Conservation (phyloP, 148 eudicot species). For the Rhododendron ferrugineum region DNA sequence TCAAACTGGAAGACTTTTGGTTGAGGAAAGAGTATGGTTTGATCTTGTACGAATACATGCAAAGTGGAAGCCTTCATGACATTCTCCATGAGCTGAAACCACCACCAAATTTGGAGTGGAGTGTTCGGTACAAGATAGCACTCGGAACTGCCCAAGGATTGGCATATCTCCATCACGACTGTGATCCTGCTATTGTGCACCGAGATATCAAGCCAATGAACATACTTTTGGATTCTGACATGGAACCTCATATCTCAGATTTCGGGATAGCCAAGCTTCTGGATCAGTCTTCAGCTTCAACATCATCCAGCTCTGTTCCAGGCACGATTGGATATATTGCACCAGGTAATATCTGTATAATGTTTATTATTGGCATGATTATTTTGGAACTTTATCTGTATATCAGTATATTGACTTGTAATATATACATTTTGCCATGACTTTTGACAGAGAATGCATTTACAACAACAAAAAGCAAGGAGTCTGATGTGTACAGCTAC, state of each 20-base stretch:
- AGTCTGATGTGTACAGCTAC: slow-evolving; percentile 80
- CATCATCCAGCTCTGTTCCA: slow-evolving; percentile 34
- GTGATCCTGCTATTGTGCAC: slow-evolving; percentile 69
- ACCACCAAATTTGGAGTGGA: slow-evolving; percentile 43
- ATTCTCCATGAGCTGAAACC: slow-evolving; percentile 42
- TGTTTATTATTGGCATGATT: neutral
- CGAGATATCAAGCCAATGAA: slow-evolving; percentile 77
- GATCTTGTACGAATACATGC: slow-evolving; percentile 62
- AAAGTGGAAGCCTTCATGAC: slow-evolving; percentile 77
- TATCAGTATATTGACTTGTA: neutral
- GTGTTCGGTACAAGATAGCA: slow-evolving; percentile 53
- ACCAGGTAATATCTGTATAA: slow-evolving; percentile 54
- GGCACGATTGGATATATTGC: slow-evolving; percentile 90
- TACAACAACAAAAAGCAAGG: slow-evolving; percentile 41
- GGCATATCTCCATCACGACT: slow-evolving; percentile 75
- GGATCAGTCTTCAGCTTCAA: slow-evolving; percentile 39
- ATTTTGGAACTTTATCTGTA: neutral
- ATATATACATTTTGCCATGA: neutral
- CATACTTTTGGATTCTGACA: slow-evolving; percentile 63
- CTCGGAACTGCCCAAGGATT: slow-evolving; percentile 76
- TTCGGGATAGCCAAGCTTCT: slow-evolving; percentile 84
- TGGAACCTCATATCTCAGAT: slow-evolving; percentile 93
- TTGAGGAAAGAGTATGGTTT: slow-evolving; percentile 56
- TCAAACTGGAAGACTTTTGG: slow-evolving; percentile 58
- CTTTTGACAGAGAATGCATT: slow-evolving; percentile 67